A percentile compares a stretch with the other conserved stretches of the same genome.
Conservation (phyloP, 805 yeast genomes). For the Candida mattraensis region DNA sequence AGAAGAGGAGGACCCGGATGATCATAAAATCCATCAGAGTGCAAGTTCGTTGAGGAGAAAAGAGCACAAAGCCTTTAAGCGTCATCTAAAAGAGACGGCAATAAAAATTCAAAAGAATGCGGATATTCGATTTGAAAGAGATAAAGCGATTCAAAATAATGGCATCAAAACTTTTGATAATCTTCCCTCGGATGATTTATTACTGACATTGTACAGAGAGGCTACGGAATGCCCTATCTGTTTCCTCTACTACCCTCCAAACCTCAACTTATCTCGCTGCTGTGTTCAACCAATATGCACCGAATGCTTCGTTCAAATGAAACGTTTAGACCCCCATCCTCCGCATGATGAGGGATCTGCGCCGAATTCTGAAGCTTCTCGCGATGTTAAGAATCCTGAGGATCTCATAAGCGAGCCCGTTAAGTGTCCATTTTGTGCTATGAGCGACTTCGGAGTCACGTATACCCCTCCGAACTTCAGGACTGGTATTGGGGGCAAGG, state of each 20-base stretch:
- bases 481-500: conserved; percentile 56
- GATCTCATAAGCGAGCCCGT: conserved; percentile 83
- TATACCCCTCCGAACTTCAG: conserved; percentile 65
- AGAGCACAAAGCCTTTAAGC: conserved; percentile 45
- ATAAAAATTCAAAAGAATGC: conserved; percentile 38
- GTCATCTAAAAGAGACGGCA: conserved; percentile 41
- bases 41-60: conserved; percentile 45
- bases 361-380: conserved; percentile 16
- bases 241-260: conserved; percentile 78
- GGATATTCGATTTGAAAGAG: conserved; percentile 32
- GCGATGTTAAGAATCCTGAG: conserved; percentile 45
- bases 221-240: conserved; percentile 93
- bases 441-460: conserved; percentile 78
- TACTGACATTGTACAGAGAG: conserved; percentile 60
- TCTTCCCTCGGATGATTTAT: conserved; percentile 44
- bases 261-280: conserved; percentile 78
- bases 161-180: conserved; percentile 31
- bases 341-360: conserved; percentile 65
- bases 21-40: conserved; percentile 56
- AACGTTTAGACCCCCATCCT: conserved; percentile 88
- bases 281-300: conserved; percentile 93
- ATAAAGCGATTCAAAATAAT: conserved; percentile 25
- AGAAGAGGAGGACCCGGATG: conserved; percentile 61
- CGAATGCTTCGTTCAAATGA: conserved; percentile 95
- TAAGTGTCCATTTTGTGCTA: conserved; percentile 91